Percentiles rank a stretch among this genome's conserved stretches.
Evolutionary conservation across 2,329 filamentous ascomycete species (phyloP).

Genomic region (Aspergillus alliaceus): DNA sequence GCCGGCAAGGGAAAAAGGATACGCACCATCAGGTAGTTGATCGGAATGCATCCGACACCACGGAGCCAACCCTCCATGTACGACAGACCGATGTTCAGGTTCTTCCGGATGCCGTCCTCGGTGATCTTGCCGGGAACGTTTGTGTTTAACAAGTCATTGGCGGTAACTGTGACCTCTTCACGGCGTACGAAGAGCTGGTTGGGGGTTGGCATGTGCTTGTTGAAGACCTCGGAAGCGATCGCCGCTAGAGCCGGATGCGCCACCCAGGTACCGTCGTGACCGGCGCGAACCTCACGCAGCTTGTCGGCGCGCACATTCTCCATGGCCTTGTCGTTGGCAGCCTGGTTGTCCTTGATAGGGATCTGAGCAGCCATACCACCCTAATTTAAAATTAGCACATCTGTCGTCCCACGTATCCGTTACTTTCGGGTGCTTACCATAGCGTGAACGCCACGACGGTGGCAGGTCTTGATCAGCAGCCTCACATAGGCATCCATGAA

Average conservation of each 20-base stretch:
- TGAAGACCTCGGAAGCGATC: slow-evolving; percentile 92
- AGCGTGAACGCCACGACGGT: slow-evolving; percentile 93
- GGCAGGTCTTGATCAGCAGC: slow-evolving; percentile 96
- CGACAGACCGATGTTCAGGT: slow-evolving; percentile 90
- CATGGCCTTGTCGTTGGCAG: slow-evolving; percentile 93
- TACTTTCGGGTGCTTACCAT: slow-evolving; percentile 59
- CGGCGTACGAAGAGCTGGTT: slow-evolving; percentile 92
- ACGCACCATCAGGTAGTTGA: slow-evolving; percentile 87
- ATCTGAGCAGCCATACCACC: slow-evolving; percentile 98
- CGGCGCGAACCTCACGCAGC: slow-evolving; percentile 89
- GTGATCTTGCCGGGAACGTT: slow-evolving; percentile 91
- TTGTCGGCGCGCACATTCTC: slow-evolving; percentile 91
- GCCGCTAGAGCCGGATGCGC: slow-evolving; percentile 88
- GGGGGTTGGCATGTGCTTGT: slow-evolving; percentile 96
- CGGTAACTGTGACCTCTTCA: slow-evolving; percentile 82
- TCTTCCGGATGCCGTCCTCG: slow-evolving; percentile 94
- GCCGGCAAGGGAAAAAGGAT: neutral
- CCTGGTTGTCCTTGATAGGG: slow-evolving; percentile 91
- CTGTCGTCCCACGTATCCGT: neutral
- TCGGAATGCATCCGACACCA: slow-evolving; percentile 91
- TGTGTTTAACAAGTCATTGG: slow-evolving; percentile 95
- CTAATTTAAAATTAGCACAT: slow-evolving; percentile 19
- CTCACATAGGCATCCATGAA: slow-evolving; percentile 99
- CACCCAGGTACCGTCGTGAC: slow-evolving; percentile 97
- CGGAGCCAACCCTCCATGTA: slow-evolving; percentile 99